These are phyloP conservation scores for Fagopyrum esculentum DNA, from an alignment of 148 eudicot species.

Conservation along the genomic window DNA sequence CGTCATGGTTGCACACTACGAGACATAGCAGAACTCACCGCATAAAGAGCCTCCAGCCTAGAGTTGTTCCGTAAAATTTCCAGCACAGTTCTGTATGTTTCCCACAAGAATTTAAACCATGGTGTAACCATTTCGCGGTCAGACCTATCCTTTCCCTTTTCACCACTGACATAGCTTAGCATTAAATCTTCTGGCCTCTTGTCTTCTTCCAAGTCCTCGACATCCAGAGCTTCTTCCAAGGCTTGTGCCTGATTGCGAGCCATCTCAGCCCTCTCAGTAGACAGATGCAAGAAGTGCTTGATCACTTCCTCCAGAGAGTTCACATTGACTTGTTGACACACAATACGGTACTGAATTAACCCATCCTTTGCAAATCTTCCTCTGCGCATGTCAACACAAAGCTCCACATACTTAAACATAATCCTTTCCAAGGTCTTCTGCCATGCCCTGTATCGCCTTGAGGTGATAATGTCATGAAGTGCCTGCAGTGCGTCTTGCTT, in stretches of 20 bases:
- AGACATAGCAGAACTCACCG: constrained; percentile 33
- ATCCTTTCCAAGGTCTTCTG: constrained; percentile 72
- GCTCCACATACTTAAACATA: constrained; percentile 79
- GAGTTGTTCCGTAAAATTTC: constrained; percentile 90
- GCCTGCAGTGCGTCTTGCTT: constrained; percentile 78
- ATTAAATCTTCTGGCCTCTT: constrained; percentile 94
- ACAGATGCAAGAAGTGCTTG: constrained; percentile 87
- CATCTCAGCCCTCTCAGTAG: constrained; percentile 82
- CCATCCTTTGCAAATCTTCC: constrained; percentile 95
- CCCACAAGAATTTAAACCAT: constrained; percentile 95
- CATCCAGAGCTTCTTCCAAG: constrained; percentile 86
- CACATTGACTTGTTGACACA: constrained; percentile 93
- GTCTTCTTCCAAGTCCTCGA: constrained; percentile 90
- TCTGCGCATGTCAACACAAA: constrained; percentile 86
- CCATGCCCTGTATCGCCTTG: constrained; percentile 89
- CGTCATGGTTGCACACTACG: not conserved
- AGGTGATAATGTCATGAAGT: constrained; percentile 77
- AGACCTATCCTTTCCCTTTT: constrained; percentile 93
- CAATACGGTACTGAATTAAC: constrained; percentile 81
- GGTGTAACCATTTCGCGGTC: constrained; percentile 96
- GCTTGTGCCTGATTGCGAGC: constrained; percentile 92
- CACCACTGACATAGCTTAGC: constrained; percentile 93
- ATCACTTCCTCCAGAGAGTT: constrained; percentile 88
- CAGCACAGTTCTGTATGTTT: constrained; percentile 81
- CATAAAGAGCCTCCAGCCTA: constrained; percentile 74